These are phyloP conservation scores for Filosporella fistucella DNA, from an alignment of 495 filamentous ascomycete species.

Conservation along the genomic window DNA sequence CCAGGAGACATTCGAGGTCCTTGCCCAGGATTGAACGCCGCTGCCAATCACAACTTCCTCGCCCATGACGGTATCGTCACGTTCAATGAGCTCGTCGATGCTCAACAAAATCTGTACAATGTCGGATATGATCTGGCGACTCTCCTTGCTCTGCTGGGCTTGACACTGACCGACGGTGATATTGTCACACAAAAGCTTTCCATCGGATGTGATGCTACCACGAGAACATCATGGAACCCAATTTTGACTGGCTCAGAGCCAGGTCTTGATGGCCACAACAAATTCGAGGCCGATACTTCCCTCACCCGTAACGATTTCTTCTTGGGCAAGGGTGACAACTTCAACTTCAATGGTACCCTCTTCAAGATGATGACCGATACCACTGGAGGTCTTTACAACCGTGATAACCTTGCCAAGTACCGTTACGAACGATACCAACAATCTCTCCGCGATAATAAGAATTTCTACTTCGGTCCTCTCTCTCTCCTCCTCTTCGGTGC, in stretches of 20 bases:
- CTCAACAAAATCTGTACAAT: constrained; percentile 38
- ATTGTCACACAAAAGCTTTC: constrained; percentile 34
- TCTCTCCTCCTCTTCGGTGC: constrained; percentile 32
- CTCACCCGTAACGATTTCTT: constrained; percentile 39
- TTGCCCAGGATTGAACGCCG: constrained; percentile 26
- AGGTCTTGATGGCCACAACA: constrained; percentile 38
- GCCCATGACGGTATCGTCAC: constrained; percentile 38
- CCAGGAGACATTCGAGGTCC: constrained; percentile 16
- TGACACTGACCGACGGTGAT: constrained; percentile 32
- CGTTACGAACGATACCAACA: constrained; percentile 32
- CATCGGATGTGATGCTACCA: constrained; percentile 39
- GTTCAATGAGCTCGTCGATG: constrained; percentile 37
- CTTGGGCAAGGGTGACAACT: constrained; percentile 31
- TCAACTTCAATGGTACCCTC: constrained; percentile 35
- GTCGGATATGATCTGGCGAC: constrained; percentile 33
- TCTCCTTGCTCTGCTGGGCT: constrained; percentile 30
- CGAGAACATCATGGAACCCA: constrained; percentile 28
- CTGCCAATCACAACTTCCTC: constrained; percentile 35
- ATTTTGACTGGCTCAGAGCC: constrained; percentile 30
- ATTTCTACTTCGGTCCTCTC: constrained; percentile 34
- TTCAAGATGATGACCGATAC: constrained; percentile 31
- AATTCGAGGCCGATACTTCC: constrained; percentile 37
- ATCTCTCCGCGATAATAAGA: constrained; percentile 27
- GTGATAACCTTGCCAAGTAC: constrained; percentile 27
- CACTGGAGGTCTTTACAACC: constrained; percentile 27